Conservation (phyloP, 2,329 filamentous ascomycete species). For the Lasiodiplodia sp. region DNA sequence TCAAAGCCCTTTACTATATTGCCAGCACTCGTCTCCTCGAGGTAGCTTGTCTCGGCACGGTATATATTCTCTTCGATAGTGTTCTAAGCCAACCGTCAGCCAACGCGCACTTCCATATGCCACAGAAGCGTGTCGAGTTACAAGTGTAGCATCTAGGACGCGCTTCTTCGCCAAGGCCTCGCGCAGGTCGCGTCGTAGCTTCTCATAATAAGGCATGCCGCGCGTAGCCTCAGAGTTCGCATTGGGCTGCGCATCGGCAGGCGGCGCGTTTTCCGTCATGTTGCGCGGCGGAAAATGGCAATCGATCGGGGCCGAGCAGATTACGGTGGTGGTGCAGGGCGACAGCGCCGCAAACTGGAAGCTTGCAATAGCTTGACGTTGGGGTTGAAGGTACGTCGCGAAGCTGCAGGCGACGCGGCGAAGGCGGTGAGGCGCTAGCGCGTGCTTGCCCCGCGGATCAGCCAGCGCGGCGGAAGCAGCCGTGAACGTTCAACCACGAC, state of each 20-base stretch:
- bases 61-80: slow-evolving; percentile 82
- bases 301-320: no score
- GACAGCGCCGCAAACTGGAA: background rate
- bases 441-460: slow-evolving; percentile 29
- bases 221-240: slow-evolving; percentile 55
- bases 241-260: slow-evolving; percentile 42
- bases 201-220: slow-evolving; percentile 73
- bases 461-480: slow-evolving; percentile 27
- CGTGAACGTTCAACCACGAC: slow-evolving; percentile 24
- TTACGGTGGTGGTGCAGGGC: background rate
- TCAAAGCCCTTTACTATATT: slow-evolving; percentile 99
- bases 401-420: background rate
- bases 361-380: slow-evolving; percentile 18
- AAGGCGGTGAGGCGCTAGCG: slow-evolving; percentile 23
- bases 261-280: slow-evolving; percentile 60
- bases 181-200: slow-evolving; percentile 71
- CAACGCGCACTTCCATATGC: background rate
- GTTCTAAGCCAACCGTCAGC: slow-evolving; percentile 15
- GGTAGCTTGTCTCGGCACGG: slow-evolving; percentile 83
- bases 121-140: slow-evolving; percentile 42
- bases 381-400: background rate
- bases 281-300: slow-evolving; percentile 2
- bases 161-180: slow-evolving; percentile 72
- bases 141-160: slow-evolving; percentile 66
- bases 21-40: slow-evolving; percentile 82